Evolutionary conservation across 495 filamentous ascomycete genomes (phyloP), one percentile per base, ranked within the genome.

Genomic region (Podospora pseudoanserina): DNA sequence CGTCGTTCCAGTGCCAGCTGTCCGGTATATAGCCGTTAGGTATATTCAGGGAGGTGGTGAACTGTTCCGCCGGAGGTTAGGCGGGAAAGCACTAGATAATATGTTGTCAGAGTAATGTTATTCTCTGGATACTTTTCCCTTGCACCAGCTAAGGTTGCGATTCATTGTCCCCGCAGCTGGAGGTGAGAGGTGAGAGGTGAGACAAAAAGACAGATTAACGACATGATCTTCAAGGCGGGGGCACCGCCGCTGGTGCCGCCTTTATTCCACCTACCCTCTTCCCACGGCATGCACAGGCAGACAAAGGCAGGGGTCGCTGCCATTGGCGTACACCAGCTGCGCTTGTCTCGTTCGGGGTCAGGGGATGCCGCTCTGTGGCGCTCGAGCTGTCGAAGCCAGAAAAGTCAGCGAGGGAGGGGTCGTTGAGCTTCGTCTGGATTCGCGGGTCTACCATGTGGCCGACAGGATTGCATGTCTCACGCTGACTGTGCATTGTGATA

Each of bases 261-360:
- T 61, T 61, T 61, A 61, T 61, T 61, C 59, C 59, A 61, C 27
- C 26, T 26, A 49, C 59, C n/a, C 26, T 28, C 11, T 61, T 32
- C 30, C 26, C 26, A 28, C 59, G 16, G 16, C 26, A 28, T 26
- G 16, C 27, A 27, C 59, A 61, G 7, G 6, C 15, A 49, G 39
- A 49, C 39, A 49, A 49, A 49, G 39, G 15, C 13, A 49, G 13
- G 39, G 13, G 2, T 49, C 39, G 5, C 7, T 49, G 55, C 23
- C 55, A 58, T 58, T 58, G 55, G 55, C 55, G 13, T 58, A n/a
- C 18, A 58, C 16, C n/a, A 58, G 55, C n/a, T 20, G 55, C 55
- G 55, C 55, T 58, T 58, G 55, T 58, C 55, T 58, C 55, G 18
- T 49, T 49, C 39, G 39, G 9, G 39, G 39, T 49, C 39, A 49